These are phyloP conservation scores for Bruguiera sexangula DNA, from an alignment of 345 rosid species.

Conservation along the genomic window DNA sequence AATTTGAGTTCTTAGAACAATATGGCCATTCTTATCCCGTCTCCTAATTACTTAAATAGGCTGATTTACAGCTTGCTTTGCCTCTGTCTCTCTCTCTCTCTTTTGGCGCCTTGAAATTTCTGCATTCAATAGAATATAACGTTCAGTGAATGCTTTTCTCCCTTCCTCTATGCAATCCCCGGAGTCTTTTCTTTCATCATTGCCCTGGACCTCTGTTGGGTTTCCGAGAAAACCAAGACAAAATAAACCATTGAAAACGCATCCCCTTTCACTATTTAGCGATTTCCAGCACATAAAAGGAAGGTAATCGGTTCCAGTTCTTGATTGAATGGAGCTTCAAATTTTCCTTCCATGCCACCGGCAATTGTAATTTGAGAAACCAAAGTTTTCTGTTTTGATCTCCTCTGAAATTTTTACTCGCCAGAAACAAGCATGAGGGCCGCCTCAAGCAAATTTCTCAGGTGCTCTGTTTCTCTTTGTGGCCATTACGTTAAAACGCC, in stretches of 20 bases:
- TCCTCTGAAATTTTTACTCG: not conserved
- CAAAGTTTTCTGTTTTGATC: not conserved
- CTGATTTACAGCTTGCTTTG: too few relatives aligned
- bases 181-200: not conserved
- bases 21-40: too few relatives aligned
- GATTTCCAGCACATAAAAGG: too few relatives aligned
- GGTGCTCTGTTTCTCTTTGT: not conserved
- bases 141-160: not conserved
- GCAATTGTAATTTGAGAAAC: not conserved
- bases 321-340: not conserved
- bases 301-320: not conserved
- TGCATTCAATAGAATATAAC: not conserved
- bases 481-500: not conserved
- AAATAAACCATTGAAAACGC: too few relatives aligned
- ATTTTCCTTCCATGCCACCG: not conserved
- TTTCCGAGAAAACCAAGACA: too few relatives aligned
- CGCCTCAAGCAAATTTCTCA: not conserved
- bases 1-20: too few relatives aligned
- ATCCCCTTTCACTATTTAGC: too few relatives aligned
- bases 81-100: too few relatives aligned
- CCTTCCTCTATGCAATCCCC: not conserved
- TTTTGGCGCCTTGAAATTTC: too few relatives aligned
- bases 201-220: too few relatives aligned
- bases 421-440: not conserved
- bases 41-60: too few relatives aligned